These are phyloP conservation scores for Hibiscus tridactylites DNA, from an alignment of 345 rosid genomes.

Conservation along the genomic window DNA sequence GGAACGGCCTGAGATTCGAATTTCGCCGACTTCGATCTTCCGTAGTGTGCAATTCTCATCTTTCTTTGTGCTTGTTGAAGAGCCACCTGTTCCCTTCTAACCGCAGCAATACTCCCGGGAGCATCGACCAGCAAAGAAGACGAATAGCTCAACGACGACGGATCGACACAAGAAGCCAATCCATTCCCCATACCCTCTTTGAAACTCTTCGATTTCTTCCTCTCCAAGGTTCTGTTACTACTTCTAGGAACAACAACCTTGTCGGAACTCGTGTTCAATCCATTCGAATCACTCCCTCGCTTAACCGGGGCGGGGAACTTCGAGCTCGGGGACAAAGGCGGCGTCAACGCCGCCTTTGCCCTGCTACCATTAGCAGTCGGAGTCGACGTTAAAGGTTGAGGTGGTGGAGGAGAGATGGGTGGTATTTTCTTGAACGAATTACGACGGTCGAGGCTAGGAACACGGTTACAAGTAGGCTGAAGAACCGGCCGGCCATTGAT, in stretches of 20 bases:
- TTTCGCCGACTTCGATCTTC: constrained; percentile 54
- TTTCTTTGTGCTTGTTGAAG: constrained; percentile 50
- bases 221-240: constrained; percentile 16
- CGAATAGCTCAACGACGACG: constrained; percentile 18
- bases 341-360: constrained; percentile 6
- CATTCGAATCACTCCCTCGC: constrained; percentile 28
- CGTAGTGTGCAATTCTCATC: constrained; percentile 60
- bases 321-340: constrained; percentile 29
- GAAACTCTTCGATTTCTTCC: constrained; percentile 54
- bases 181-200: constrained; percentile 21
- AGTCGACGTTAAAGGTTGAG: constrained; percentile 12
- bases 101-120: constrained; percentile 59
- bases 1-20: constrained; percentile 30
- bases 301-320: constrained; percentile 30
- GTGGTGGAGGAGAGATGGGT: constrained; percentile 19
- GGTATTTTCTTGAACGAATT: constrained; percentile 23
- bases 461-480: constrained; percentile 50
- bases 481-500: constrained; percentile 59
- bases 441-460: constrained; percentile 23
- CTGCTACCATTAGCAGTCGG: neutral
- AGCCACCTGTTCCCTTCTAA: constrained; percentile 57
- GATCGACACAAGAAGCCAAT: neutral
- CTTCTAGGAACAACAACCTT: constrained; percentile 19
- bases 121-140: constrained; percentile 36
- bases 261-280: constrained; percentile 30